A percentile compares a stretch with the other conserved stretches of the same genome.
These are phyloP conservation scores for Liriodendron chinense DNA, from an alignment of 164 flowering plant species.

Conservation along the genomic window DNA sequence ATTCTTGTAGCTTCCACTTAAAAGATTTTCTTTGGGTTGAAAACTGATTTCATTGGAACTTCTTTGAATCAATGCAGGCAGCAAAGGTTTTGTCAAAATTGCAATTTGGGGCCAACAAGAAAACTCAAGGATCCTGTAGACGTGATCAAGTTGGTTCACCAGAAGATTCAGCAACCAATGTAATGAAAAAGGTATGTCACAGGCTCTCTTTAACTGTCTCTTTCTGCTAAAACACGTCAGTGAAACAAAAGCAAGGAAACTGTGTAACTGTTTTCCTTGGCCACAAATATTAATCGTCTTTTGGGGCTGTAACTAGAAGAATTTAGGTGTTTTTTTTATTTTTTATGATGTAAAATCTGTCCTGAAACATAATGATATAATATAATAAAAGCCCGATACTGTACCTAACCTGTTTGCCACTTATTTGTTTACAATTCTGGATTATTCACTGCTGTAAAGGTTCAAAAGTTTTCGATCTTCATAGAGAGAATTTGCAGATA, in stretches of 20 bases:
- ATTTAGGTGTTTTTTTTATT: neutral
- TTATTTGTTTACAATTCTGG: neutral
- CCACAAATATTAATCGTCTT: too few species aligned
- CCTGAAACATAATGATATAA: neutral
- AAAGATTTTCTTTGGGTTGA: neutral
- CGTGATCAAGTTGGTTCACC: constrained; percentile 17
- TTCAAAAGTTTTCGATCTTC: neutral
- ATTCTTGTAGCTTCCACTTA: neutral
- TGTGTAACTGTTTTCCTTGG: too few species aligned
- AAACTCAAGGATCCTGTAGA: constrained; percentile 22
- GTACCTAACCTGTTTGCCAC: neutral
- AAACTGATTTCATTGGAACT: neutral
- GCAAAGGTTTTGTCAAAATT: constrained; percentile 50
- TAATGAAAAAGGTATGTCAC: constrained; percentile 2
- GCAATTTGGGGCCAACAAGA: constrained; percentile 23
- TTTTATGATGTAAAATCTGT: neutral
- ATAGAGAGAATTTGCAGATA: neutral
- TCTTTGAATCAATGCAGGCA: constrained; percentile 34
- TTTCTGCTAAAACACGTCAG: too few species aligned
- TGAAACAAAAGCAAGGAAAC: too few species aligned
- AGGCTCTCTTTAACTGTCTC: too few species aligned
- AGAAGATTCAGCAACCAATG: constrained; percentile 16
- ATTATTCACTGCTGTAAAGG: neutral
- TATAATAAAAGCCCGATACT: neutral
- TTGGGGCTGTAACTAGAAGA: too few species aligned